These are phyloP conservation scores for Sugiyamaella pinicola DNA, from an alignment of 1,139 yeast species.

Conservation along the genomic window DNA sequence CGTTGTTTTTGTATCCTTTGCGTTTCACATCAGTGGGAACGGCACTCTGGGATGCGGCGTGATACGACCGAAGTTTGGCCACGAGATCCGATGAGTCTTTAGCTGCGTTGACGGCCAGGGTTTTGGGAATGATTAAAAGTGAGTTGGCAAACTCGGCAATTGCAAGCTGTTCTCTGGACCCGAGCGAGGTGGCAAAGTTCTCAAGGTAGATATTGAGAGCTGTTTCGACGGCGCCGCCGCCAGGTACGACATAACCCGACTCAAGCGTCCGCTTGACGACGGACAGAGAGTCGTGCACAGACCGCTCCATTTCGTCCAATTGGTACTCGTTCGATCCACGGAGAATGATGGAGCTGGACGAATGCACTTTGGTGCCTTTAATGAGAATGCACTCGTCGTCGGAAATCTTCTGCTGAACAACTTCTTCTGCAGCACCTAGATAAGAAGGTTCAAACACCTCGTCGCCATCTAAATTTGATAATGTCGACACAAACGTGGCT, in stretches of 20 bases:
- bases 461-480: slow-evolving; percentile 96
- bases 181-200: slow-evolving; percentile 96
- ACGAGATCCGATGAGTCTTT: slow-evolving; percentile 94
- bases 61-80: slow-evolving; percentile 94
- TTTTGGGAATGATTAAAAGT: slow-evolving; percentile 89
- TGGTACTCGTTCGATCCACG: slow-evolving; percentile 97
- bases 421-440: slow-evolving; percentile 91
- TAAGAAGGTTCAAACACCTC: slow-evolving; percentile 89
- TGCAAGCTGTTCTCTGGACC: slow-evolving; percentile 96
- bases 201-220: slow-evolving; percentile 94
- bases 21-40: slow-evolving; percentile 79
- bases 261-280: slow-evolving; percentile 97
- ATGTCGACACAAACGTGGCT: slow-evolving; percentile 81
- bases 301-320: slow-evolving; percentile 97
- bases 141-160: slow-evolving; percentile 97
- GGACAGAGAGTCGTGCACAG: slow-evolving; percentile 88
- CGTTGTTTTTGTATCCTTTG: slow-evolving; percentile 84
- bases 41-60: slow-evolving; percentile 91
- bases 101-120: slow-evolving; percentile 96
- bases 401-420: slow-evolving; percentile 84
- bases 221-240: slow-evolving; percentile 98
- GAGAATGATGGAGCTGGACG: slow-evolving; percentile 86
- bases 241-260: slow-evolving; percentile 93
- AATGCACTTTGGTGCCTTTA: slow-evolving; percentile 91
- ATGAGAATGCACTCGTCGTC: slow-evolving; percentile 97